Conservation (phyloP, 2,329 filamentous ascomycete species). For the Incumbomyces lentus region DNA sequence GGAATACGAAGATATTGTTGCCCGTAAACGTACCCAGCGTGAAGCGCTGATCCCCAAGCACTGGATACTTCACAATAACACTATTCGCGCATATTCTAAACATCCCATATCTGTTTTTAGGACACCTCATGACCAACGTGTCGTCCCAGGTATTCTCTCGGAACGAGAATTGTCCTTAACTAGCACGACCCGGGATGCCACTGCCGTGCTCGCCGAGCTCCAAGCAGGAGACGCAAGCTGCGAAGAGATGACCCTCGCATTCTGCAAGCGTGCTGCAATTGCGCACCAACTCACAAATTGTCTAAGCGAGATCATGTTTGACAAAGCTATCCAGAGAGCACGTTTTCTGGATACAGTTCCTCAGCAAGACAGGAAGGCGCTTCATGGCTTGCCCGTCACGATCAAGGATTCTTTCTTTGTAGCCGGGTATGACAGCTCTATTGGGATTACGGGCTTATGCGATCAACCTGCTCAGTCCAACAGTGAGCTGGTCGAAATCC, state of each 20-base stretch:
- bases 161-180: slow-evolving; percentile 12
- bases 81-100: too few species aligned
- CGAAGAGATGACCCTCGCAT: slow-evolving; percentile 20
- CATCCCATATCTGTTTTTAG: too few species aligned
- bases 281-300: slow-evolving; percentile 21
- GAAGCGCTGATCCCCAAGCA: too few species aligned
- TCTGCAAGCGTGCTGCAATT: slow-evolving; percentile 20
- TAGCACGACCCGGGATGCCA: background rate
- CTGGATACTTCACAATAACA: too few species aligned
- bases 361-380: slow-evolving; percentile 20
- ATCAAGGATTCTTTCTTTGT: slow-evolving; percentile 24
- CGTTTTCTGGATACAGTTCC: slow-evolving; percentile 20
- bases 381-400: slow-evolving; percentile 24
- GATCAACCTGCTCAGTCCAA: slow-evolving; percentile 16
- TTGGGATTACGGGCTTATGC: slow-evolving; percentile 14
- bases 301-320: slow-evolving; percentile 23
- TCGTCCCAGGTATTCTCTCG: background rate
- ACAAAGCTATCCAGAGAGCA: slow-evolving; percentile 18
- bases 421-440: slow-evolving; percentile 14
- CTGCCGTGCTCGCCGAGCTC: background rate
- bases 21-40: too few species aligned
- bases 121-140: too few species aligned
- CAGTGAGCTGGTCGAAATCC: slow-evolving; percentile 32
- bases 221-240: background rate
- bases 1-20: too few species aligned